phyloP scores from a whole-genome alignment of 495 filamentous ascomycete genomes.

The Penicillium mononematosum region DNA sequence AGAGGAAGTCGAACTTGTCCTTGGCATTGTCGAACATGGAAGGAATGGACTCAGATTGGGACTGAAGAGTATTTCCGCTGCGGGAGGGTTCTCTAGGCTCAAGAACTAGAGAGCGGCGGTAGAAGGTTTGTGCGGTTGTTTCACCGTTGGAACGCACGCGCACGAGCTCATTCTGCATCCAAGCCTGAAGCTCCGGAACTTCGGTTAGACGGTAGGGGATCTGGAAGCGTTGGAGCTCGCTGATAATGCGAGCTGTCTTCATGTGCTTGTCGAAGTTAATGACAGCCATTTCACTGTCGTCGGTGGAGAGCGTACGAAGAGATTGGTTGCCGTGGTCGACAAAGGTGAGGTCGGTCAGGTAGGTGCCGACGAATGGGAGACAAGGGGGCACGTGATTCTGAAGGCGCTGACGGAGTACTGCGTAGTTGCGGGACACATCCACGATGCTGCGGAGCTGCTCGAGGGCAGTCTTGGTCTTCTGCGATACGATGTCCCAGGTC shows the following conservation, averaged over 20 bases:
- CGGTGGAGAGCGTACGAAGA: constrained; percentile 44
- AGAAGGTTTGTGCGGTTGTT: constrained; percentile 73
- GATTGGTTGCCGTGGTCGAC: constrained; percentile 92
- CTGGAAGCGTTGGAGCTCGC: constrained; percentile 95
- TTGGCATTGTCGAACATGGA: constrained; percentile 54
- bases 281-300: constrained; percentile 65
- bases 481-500: constrained; percentile 90
- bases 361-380: constrained; percentile 94
- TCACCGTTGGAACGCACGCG: constrained; percentile 78
- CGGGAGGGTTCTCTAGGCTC: constrained; percentile 68
- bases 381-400: constrained; percentile 89
- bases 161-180: constrained; percentile 82
- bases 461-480: constrained; percentile 77
- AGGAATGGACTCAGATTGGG: constrained; percentile 40
- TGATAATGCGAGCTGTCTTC: constrained; percentile 91
- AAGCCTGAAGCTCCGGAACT: constrained; percentile 87
- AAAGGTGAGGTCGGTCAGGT: constrained; percentile 75
- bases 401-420: constrained; percentile 81
- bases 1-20: constrained; percentile 58
- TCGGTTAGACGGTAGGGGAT: constrained; percentile 86
- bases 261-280: constrained; percentile 99
- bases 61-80: constrained; percentile 16
- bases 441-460: constrained; percentile 77
- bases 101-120: constrained; percentile 81
- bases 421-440: constrained; percentile 87